A percentile compares a stretch with the other conserved stretches of the same genome.
Evolutionary conservation across 2,329 filamentous ascomycete species (phyloP).

Genomic region (Pyrenophora tritici-repentis): DNA sequence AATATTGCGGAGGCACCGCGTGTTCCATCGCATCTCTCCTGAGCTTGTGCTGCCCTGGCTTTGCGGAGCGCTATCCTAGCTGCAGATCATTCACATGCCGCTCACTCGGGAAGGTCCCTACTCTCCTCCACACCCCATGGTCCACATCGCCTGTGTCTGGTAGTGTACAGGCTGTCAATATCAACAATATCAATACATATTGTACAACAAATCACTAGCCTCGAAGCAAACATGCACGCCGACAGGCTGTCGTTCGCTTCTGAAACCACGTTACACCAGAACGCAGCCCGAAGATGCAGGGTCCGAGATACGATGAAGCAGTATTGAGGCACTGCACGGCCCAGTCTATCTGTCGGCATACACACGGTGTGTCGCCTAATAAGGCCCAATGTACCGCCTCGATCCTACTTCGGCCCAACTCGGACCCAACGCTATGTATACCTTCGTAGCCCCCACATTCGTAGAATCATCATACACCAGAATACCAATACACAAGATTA

Average conservation of each 20-base stretch:
- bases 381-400: too few species aligned
- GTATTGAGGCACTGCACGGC: not conserved
- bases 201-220: not conserved
- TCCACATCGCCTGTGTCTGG: not conserved
- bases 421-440: too few species aligned
- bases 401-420: too few species aligned
- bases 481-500: too few species aligned
- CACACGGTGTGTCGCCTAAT: too few species aligned
- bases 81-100: constrained; percentile 28
- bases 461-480: too few species aligned
- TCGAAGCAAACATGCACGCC: too few species aligned
- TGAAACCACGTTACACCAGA: constrained; percentile 5
- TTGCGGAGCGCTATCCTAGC: constrained; percentile 22
- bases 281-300: not conserved
- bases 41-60: constrained; percentile 18
- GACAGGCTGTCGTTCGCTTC: not conserved
- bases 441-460: too few species aligned
- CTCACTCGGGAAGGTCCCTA: constrained; percentile 6
- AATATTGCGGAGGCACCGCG: constrained; percentile 11
- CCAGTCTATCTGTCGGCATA: too few species aligned
- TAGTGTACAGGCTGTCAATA: not conserved
- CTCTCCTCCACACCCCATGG: not conserved
- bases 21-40: constrained; percentile 17
- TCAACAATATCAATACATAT: not conserved
- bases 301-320: constrained; percentile 2